phyloP scores from a whole-genome alignment of 441 rosid species.

The Arabidopsis hybrid region DNA sequence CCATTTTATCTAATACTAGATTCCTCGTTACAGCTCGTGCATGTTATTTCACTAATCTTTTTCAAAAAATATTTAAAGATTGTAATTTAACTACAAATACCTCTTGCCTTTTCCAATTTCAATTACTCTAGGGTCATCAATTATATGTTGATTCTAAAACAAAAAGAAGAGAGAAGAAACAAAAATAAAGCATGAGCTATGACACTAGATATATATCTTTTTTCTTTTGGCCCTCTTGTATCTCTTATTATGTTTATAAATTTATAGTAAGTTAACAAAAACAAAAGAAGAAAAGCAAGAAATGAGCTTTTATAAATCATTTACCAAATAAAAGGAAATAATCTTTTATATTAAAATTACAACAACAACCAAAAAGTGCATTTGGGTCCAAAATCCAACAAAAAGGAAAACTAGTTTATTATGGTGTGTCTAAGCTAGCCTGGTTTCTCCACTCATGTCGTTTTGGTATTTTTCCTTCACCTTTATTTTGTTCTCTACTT shows the following conservation, averaged over 20 bases:
- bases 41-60: neutral
- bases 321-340: constrained; percentile 7
- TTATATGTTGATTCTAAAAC: constrained; percentile 31
- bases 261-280: constrained; percentile 25
- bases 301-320: constrained; percentile 20
- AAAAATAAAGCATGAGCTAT: constrained; percentile 32
- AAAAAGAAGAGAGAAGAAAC: constrained; percentile 34
- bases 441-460: constrained; percentile 48
- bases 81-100: neutral
- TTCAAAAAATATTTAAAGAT: neutral
- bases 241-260: constrained; percentile 8
- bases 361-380: constrained; percentile 34
- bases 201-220: constrained; percentile 17
- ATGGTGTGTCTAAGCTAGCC: constrained; percentile 38
- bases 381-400: constrained; percentile 42
- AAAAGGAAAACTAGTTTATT: constrained; percentile 31
- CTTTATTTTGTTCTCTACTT: constrained; percentile 18
- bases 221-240: neutral
- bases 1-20: neutral
- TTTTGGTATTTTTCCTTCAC: constrained; percentile 31
- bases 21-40: neutral
- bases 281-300: constrained; percentile 36
- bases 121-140: constrained; percentile 14
- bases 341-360: constrained; percentile 7
- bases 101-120: constrained; percentile 6